Percentiles rank a stretch among this genome's conserved stretches.
These are phyloP conservation scores for Entomortierella beljakovae DNA, from an alignment of 192 early-diverging fungal species.

Conservation along the genomic window DNA sequence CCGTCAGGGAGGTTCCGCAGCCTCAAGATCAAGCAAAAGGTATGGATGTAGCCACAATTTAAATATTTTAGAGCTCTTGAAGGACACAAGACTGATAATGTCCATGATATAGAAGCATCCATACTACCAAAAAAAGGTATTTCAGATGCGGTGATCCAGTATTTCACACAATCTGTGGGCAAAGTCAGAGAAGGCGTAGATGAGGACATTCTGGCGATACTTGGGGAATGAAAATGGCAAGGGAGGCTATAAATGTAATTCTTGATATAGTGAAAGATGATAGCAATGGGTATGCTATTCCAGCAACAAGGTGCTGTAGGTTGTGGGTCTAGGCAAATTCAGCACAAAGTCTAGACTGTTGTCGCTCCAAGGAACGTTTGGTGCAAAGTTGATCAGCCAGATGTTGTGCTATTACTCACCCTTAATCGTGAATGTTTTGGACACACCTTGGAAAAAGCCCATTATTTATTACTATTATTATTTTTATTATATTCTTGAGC, in stretches of 20 bases:
- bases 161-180: neutral
- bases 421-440: too few species aligned
- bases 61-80: neutral
- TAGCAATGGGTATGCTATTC: neutral
- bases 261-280: neutral
- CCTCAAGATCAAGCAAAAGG: constrained; percentile 8
- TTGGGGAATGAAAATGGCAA: too few species aligned
- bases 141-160: neutral
- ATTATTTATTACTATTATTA: too few species aligned
- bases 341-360: neutral
- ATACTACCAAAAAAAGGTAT: neutral
- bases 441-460: too few species aligned
- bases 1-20: neutral
- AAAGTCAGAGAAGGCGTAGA: neutral
- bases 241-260: neutral
- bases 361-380: neutral
- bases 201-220: neutral
- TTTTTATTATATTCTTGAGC: too few species aligned
- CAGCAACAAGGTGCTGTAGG: neutral
- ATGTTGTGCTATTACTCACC: too few species aligned
- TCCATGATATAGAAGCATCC: neutral
- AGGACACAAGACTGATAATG: neutral
- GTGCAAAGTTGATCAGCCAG: neutral
- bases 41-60: neutral
- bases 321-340: neutral